Evolutionary conservation across 2,329 filamentous ascomycete species (phyloP), one percentile per base, ranked within the genome.

Genomic region (Neoarthrinium moseri): DNA sequence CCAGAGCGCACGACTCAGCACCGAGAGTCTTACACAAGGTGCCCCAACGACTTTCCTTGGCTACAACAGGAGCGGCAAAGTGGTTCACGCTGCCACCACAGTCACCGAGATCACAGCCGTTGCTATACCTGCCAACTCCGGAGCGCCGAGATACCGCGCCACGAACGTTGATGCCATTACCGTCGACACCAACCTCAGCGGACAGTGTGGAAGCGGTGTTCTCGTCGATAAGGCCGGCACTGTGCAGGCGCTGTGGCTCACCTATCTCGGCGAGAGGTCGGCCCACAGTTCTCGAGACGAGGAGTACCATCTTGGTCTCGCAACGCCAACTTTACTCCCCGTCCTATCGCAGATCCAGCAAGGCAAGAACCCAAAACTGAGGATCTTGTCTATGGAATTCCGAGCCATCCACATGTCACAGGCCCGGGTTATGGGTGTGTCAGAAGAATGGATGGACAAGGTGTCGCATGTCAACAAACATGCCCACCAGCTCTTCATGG

Each of bases 21-120:
- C 77, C 5, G 83, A 89, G 46, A 83, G 84, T 57, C 90, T 97
- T 63, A 91, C 90, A 42, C 94, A 97, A 71, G 94, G 94, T 27
- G 89, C 91, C 39, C 87, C 92, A 47, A 96, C 91, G 0, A 91
- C 96, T 55, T 99, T 99, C 68, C 87, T 99, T 52, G 95, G 94
- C n/a, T 95, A 96, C 73, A 99, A 99, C 63, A 86, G 95, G 55
- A 97, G 96, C 54, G 86, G 92, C 50, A 84, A 92, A 27, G 89
- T 96, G 32, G 92, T 97, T 4, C 89, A 96, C 56, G 89, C 91
- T 5, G 91, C 95, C 57, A 97, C 94, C 0, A 90, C 87, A 0
- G 91, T 99, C 12, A 99, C 95, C 1, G 94, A 99, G 65, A 95
- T 99, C 60, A 97, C 92, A 10, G 94, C 94, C 2, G 94, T 97